Evolutionary conservation across 2,329 filamentous ascomycete genomes (phyloP).

Genomic region (Alternaria sp.): DNA sequence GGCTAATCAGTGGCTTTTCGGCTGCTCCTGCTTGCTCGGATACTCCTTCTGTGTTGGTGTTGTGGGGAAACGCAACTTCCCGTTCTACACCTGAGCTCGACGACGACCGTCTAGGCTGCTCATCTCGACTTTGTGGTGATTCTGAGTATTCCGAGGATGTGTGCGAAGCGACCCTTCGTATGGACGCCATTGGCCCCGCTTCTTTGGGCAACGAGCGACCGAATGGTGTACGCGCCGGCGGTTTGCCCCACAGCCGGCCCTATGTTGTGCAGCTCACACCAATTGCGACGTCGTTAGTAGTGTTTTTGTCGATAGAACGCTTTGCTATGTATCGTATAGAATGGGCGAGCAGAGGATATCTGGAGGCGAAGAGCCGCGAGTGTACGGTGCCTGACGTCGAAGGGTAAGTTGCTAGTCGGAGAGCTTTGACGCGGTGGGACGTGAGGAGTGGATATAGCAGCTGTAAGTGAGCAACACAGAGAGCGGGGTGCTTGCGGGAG

Average conservation of each 20-base stretch:
- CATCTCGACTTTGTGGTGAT: constrained; percentile 19
- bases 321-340: not conserved
- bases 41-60: constrained; percentile 11
- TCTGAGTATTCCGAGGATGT: constrained; percentile 23
- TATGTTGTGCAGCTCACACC: constrained; percentile 9
- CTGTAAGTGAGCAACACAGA: constrained; percentile 9
- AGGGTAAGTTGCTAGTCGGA: constrained; percentile 7
- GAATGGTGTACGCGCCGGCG: constrained; percentile 7
- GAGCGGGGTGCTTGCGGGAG: constrained; percentile 1
- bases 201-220: constrained; percentile 4
- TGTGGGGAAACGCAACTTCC: constrained; percentile 29
- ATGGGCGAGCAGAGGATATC: not conserved
- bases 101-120: constrained; percentile 36
- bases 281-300: not conserved
- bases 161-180: constrained; percentile 31
- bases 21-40: constrained; percentile 13
- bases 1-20: constrained; percentile 3
- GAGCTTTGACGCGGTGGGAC: constrained; percentile 15
- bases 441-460: constrained; percentile 1
- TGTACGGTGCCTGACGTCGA: constrained; percentile 3
- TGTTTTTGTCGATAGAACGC: not conserved
- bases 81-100: constrained; percentile 32
- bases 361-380: not conserved
- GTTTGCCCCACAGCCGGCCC: constrained; percentile 6
- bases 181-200: constrained; percentile 33